Evolutionary conservation across 2,329 filamentous ascomycete species (phyloP).

Genomic region (Penicillium sp.): DNA sequence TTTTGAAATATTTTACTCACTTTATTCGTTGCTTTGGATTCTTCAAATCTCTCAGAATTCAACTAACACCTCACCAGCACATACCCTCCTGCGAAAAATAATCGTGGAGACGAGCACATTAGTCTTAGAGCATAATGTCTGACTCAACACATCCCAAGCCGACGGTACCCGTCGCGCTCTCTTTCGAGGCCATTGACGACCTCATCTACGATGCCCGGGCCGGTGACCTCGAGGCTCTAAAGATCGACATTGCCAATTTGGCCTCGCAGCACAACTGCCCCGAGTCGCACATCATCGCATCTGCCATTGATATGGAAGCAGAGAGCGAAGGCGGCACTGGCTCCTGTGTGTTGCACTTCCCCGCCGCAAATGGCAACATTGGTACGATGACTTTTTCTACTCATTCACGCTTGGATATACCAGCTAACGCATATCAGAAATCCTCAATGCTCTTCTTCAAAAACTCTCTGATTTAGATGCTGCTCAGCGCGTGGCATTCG

Average conservation of each 20-base stretch:
- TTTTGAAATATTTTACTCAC: too few species aligned
- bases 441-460: slow-evolving; percentile 47
- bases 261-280: slow-evolving; percentile 57
- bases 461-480: slow-evolving; percentile 28
- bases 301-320: slow-evolving; percentile 67
- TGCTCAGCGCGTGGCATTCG: slow-evolving; percentile 24
- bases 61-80: slow-evolving; percentile 6
- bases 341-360: slow-evolving; percentile 69
- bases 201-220: slow-evolving; percentile 79
- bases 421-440: slow-evolving; percentile 30
- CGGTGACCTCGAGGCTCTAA: slow-evolving; percentile 68
- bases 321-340: slow-evolving; percentile 60
- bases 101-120: slow-evolving; percentile 6
- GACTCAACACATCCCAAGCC: slow-evolving; percentile 19
- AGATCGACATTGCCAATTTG: slow-evolving; percentile 54
- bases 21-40: not conserved
- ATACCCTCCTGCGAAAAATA: slow-evolving; percentile 5
- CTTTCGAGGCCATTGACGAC: slow-evolving; percentile 82
- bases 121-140: slow-evolving; percentile 8
- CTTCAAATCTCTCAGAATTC: not conserved
- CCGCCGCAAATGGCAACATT: slow-evolving; percentile 79
- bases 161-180: slow-evolving; percentile 42
- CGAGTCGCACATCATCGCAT: slow-evolving; percentile 60
- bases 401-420: too few species aligned
- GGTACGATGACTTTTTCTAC: slow-evolving; percentile 48